Conservation (phyloP, 805 yeast genomes). For the Ogataea pilisensis region DNA sequence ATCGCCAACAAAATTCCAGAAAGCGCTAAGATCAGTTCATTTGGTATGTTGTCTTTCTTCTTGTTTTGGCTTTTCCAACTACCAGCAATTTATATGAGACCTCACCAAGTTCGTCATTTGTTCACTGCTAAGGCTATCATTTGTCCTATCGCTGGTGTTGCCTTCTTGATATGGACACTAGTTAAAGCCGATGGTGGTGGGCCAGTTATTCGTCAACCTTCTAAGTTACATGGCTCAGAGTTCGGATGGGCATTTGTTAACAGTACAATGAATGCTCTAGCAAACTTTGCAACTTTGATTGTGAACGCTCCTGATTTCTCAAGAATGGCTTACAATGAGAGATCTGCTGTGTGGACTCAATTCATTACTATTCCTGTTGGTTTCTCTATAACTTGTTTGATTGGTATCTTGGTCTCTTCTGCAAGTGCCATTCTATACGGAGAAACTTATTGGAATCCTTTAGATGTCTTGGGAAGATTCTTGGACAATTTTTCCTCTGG, state of each 20-base stretch:
- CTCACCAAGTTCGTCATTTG: conserved; percentile 77
- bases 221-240: conserved; percentile 51
- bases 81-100: conserved; percentile 78
- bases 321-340: conserved; percentile 64
- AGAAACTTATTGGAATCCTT: conserved; percentile 76
- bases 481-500: conserved; percentile 52
- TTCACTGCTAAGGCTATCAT: conserved; percentile 77
- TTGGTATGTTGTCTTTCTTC: conserved; percentile 71
- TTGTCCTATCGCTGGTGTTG: conserved; percentile 81
- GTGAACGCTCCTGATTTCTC: conserved; percentile 88
- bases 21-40: conserved; percentile 56
- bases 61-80: conserved; percentile 76
- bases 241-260: conserved; percentile 81
- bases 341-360: conserved; percentile 53
- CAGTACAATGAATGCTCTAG: conserved; percentile 74
- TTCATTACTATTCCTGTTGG: conserved; percentile 66
- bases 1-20: conserved; percentile 52
- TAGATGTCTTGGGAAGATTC: conserved; percentile 66
- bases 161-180: conserved; percentile 79
- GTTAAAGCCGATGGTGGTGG: conserved; percentile 80
- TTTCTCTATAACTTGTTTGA: conserved; percentile 75
- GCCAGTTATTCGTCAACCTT: conserved; percentile 55
- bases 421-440: conserved; percentile 68
- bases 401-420: conserved; percentile 82
- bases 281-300: conserved; percentile 86